Conservation (phyloP, 257 asterid species). For the Fraxinus quadrangulata region DNA sequence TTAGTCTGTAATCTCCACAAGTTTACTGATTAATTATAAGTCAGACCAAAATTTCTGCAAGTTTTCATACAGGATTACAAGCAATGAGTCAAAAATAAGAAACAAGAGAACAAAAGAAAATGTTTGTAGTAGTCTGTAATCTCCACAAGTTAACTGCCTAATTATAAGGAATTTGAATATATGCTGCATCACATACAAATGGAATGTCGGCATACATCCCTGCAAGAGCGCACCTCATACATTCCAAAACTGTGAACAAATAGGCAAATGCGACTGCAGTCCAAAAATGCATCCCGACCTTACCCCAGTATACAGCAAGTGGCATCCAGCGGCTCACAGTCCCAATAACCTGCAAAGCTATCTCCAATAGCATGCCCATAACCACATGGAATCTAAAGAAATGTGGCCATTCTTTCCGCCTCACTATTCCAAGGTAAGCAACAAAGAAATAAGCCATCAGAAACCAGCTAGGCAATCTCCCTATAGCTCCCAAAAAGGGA, state of each 20-base stretch:
- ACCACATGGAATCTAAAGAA: constrained; percentile 89
- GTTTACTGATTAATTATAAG: constrained; percentile 38
- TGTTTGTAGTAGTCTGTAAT: background rate
- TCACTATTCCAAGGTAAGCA: constrained; percentile 83
- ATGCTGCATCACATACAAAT: constrained; percentile 88
- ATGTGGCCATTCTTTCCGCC: constrained; percentile 95
- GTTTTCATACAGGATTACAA: no score
- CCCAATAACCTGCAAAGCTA: constrained; percentile 77
- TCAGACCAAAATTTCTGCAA: no score
- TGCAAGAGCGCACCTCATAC: constrained; percentile 73
- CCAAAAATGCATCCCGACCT: constrained; percentile 91
- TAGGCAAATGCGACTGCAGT: constrained; percentile 62
- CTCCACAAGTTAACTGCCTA: constrained; percentile 24
- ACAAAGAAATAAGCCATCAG: constrained; percentile 81
- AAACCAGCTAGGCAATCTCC: constrained; percentile 82
- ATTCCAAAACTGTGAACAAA: constrained; percentile 79
- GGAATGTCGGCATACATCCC: constrained; percentile 95
- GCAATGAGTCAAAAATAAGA: no score
- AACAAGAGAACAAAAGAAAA: no score
- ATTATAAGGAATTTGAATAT: constrained; percentile 83
- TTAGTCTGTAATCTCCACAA: background rate
- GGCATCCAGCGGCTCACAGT: constrained; percentile 92
- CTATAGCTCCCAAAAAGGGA: constrained; percentile 66
- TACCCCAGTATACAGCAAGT: constrained; percentile 73
- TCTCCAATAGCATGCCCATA: constrained; percentile 91